These are phyloP conservation scores for Alternaria incomplexa DNA, from an alignment of 2,329 filamentous ascomycete genomes.

Conservation along the genomic window DNA sequence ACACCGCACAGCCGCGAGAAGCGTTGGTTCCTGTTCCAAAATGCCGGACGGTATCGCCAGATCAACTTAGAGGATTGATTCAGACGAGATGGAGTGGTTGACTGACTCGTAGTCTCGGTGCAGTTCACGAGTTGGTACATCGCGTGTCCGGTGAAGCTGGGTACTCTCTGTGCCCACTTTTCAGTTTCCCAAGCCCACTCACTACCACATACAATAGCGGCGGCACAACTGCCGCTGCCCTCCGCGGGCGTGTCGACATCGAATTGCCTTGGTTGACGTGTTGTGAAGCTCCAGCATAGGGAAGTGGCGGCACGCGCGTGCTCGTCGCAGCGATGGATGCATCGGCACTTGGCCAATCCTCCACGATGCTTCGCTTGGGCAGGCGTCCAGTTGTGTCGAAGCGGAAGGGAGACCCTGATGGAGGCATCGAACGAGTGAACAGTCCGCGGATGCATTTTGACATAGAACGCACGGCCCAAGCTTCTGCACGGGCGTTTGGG, in stretches of 20 bases:
- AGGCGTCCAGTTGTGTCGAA: neutral
- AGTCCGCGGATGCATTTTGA: neutral
- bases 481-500: neutral
- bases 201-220: neutral
- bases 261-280: neutral
- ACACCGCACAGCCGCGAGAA: conserved; percentile 17
- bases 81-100: conserved; percentile 8
- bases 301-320: neutral
- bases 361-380: neutral
- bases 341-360: neutral
- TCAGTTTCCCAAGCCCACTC: neutral
- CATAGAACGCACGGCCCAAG: neutral
- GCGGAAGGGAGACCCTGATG: neutral
- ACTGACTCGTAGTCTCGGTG: conserved; percentile 13
- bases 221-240: neutral
- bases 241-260: neutral
- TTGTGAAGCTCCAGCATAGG: neutral
- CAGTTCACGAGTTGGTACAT: neutral
- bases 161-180: neutral
- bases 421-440: neutral
- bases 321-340: neutral
- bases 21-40: conserved; percentile 22
- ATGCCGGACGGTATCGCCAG: conserved; percentile 14
- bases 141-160: neutral
- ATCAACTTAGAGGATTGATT: conserved; percentile 17